Evolutionary conservation across 768 basidiomycete genomes (phyloP), one percentile per base, ranked within the genome.

Genomic region (Lactarius hengduanensis): DNA sequence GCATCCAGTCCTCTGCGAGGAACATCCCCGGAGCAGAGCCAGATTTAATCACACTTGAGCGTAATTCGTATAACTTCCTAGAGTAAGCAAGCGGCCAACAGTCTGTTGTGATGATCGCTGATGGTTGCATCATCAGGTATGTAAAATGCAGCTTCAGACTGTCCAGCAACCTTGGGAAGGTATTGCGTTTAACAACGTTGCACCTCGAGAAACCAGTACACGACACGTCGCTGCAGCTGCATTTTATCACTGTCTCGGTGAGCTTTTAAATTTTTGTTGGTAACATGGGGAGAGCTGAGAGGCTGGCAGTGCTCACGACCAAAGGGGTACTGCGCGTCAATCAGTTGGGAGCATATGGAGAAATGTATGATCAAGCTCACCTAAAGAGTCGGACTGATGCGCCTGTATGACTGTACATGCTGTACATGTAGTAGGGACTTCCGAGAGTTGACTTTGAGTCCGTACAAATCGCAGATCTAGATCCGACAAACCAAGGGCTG

Each of bases 241-340:
- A 4, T 88, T 94, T 74, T 92, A 94, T 75, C 91, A 94, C 70
- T 92, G 91, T 73, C 81, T 94, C 53, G 91, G 92, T 92, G 65
- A 41, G 76, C 26, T 62, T 54, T 54, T 38, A 41, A 54, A 63
- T 40, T 40, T 34, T 30, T 8, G 22, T 11, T n/a, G 36, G 1
- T 41, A 36, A n/a, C 13, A 36, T 59, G 20, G 20, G 61, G 45
- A 57, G 40, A 30, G 20, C 41, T 64, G 54, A 41, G 38, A 54
- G 11, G 22, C 1, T 28, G 56, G 63, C 20, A 94, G 92, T 91
- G 61, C 82, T 94, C 56, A 83, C 85, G 13, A 93, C 91, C 26
- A 94, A 94, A 73, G 80, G 88, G 68, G 79, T 91, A 18, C 68
- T 94, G 59, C 78, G 75, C 22, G 76, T 94, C 43, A 74, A 82